Evolutionary conservation across 2,329 filamentous ascomycete species (phyloP), one percentile per base, ranked within the genome.

Genomic region (Nigrograna mackinnonii): DNA sequence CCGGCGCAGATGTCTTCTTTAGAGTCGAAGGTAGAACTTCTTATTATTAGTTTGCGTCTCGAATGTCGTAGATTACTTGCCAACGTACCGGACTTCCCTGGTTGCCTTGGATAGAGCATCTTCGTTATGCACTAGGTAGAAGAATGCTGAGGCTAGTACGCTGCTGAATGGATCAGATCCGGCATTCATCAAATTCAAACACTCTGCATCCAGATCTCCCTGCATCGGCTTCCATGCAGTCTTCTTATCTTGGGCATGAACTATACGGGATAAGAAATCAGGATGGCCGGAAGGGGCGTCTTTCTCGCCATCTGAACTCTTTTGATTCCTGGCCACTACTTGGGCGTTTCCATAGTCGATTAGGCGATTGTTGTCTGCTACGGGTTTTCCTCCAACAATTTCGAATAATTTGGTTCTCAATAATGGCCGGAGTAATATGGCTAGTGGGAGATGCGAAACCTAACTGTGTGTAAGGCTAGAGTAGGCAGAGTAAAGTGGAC

Each of bases 111-210:
- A 14, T 11, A 69, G 56, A 13, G 49, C 50, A 13, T 45, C 36
- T 2, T 56, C 49, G 35, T 72, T 66, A 22, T 67, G 64, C 3
- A 67, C 44, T 7, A 73, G 59, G 47, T 74, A 72, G 52, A 70
- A 71, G 35, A 73, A 50, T 2, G 51, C 52, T 17, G 58, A 59
- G 4, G 56, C 46, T 13, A 67, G 37, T 13, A 62, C 55, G 18
- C 62, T 62, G 5, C 62, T 62, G 6, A 60, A 66, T 2, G 69
- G 70, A 40, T 72, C 70, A n/a, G 58, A 59, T 11, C 65, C 73
- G 1, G 73, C 73, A 19, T 71, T 68, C 33, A 76, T 75, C 33
- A 76, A 50, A 4, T 70, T 67, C 33, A 72, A 65, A 24, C 63
- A 66, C 46, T 77, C 74, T 28, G 64, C 67, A 51, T 68, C 68